A percentile compares a stretch with the other conserved stretches of the same genome.
phyloP scores from a whole-genome alignment of 2,329 filamentous ascomycete genomes.

The Tricladium varicosporioides region DNA sequence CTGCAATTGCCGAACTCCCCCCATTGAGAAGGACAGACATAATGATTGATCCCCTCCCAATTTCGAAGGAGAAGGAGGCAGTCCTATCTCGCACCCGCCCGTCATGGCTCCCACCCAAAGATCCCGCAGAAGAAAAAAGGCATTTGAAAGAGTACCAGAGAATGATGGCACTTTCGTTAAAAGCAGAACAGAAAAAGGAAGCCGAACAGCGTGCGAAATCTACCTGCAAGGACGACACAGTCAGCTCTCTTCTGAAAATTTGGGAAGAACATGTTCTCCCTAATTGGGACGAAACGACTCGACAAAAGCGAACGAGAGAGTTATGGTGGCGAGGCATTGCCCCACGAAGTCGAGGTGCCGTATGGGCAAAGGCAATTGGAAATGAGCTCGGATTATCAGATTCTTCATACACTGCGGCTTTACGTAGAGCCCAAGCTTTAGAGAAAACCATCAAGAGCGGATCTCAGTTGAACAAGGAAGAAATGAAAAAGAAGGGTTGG shows the following conservation, averaged over 20 bases:
- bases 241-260: conserved; percentile 54
- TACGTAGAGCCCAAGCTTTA: conserved; percentile 63
- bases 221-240: conserved; percentile 52
- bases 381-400: conserved; percentile 45
- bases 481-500: conserved; percentile 56
- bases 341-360: conserved; percentile 56
- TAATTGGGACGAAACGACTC: conserved; percentile 70
- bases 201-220: conserved; percentile 50
- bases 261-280: conserved; percentile 79
- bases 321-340: conserved; percentile 82
- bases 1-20: conserved; percentile 67
- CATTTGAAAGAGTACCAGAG: conserved; percentile 83
- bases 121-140: conserved; percentile 84
- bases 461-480: conserved; percentile 41
- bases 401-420: conserved; percentile 67
- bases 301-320: conserved; percentile 67
- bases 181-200: conserved; percentile 59
- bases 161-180: conserved; percentile 69
- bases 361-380: conserved; percentile 35
- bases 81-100: conserved; percentile 77
- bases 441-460: conserved; percentile 41
- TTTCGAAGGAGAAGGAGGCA: conserved; percentile 84
- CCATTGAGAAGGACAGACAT: conserved; percentile 58
- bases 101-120: conserved; percentile 82
- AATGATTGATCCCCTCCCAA: conserved; percentile 80